Conservation (phyloP, 2,329 filamentous ascomycete genomes). For the Aspergillus melleus region DNA sequence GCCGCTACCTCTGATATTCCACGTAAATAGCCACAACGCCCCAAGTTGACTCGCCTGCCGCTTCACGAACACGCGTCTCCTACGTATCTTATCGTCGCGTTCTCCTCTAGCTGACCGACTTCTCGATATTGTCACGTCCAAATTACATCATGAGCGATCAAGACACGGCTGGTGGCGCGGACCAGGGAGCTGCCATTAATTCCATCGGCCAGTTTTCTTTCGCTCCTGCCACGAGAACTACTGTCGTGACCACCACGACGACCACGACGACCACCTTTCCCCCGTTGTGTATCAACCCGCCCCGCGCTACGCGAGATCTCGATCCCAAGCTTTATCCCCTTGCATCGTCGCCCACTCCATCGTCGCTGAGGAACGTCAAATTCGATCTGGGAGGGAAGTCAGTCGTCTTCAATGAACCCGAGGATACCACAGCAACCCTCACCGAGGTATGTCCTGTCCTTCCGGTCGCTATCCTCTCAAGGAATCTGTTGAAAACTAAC, state of each 20-base stretch:
- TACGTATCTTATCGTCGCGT: conserved; percentile 4
- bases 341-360: conserved; percentile 77
- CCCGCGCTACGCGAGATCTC: conserved; percentile 68
- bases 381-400: conserved; percentile 67
- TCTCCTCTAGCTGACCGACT: conserved; percentile 11
- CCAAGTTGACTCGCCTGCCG: conserved; percentile 11
- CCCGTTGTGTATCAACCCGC: conserved; percentile 75
- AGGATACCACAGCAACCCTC: conserved; percentile 55
- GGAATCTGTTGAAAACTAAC: neutral
- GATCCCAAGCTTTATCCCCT: conserved; percentile 90
- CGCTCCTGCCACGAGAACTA: conserved; percentile 64
- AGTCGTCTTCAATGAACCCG: conserved; percentile 63
- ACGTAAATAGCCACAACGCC: conserved; percentile 7
- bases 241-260: conserved; percentile 82
- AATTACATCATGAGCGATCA: conserved; percentile 31
- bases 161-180: conserved; percentile 20
- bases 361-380: conserved; percentile 72
- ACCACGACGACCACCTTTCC: conserved; percentile 81
- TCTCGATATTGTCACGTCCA: conserved; percentile 10
- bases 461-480: neutral
- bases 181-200: conserved; percentile 27
- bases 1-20: conserved; percentile 17
- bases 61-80: conserved; percentile 20
- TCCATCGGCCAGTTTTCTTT: conserved; percentile 62
- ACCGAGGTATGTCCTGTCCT: conserved; percentile 49